Conservation (phyloP, 1,139 yeast species). For the Pichia sp. region DNA sequence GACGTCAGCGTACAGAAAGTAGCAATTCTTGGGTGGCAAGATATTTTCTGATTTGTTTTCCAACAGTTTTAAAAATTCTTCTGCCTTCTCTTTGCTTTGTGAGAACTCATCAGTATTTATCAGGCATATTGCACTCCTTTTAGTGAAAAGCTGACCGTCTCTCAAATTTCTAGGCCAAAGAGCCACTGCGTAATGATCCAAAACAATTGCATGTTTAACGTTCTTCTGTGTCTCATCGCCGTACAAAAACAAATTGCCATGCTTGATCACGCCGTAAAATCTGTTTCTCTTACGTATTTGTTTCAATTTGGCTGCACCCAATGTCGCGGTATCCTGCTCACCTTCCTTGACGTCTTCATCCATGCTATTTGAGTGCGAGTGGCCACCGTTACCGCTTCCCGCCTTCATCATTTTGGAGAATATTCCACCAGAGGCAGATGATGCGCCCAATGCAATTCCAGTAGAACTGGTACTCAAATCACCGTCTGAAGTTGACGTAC, state of each 20-base stretch:
- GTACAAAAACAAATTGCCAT: slow-evolving; percentile 81
- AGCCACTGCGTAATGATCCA: slow-evolving; percentile 64
- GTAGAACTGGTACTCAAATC: slow-evolving; percentile 28
- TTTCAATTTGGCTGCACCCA: slow-evolving; percentile 31
- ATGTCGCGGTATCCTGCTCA: slow-evolving; percentile 23
- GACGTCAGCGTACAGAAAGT: slow-evolving; percentile 71
- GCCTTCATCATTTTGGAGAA: slow-evolving; percentile 15
- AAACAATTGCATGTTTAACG: slow-evolving; percentile 74
- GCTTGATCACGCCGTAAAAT: slow-evolving; percentile 67
- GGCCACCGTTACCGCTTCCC: background rate
- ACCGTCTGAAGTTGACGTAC: background rate
- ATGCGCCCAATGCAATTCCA: slow-evolving; percentile 23
- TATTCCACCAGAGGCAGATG: background rate
- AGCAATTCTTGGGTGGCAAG: slow-evolving; percentile 50
- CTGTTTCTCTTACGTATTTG: slow-evolving; percentile 49
- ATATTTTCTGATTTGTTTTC: slow-evolving; percentile 17
- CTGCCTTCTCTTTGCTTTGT: slow-evolving; percentile 23
- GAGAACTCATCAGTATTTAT: slow-evolving; percentile 34
- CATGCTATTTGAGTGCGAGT: background rate
- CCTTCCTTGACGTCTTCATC: slow-evolving; percentile 12
- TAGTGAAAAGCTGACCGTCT: slow-evolving; percentile 77
- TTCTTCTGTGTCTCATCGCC: slow-evolving; percentile 62
- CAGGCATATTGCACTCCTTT: slow-evolving; percentile 73
- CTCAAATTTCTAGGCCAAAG: slow-evolving; percentile 78
- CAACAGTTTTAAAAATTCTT: slow-evolving; percentile 2